These are phyloP conservation scores for Ustilago vetiveriae DNA, from an alignment of 1,284 basidiomycete genomes.

Conservation along the genomic window DNA sequence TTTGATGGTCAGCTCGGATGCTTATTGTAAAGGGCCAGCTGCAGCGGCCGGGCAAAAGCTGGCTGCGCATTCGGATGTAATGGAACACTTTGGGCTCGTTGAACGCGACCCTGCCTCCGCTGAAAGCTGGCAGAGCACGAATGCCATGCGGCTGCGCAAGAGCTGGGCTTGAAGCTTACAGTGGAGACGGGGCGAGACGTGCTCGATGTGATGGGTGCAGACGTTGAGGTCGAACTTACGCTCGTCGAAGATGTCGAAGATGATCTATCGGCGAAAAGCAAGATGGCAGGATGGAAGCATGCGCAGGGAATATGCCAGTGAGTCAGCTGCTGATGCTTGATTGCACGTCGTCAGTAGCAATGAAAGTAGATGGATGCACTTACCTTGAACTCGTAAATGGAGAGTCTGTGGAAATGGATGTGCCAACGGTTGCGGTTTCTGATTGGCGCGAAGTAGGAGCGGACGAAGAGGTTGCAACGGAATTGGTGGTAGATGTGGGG, in stretches of 20 bases:
- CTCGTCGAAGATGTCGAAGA: constrained; percentile 35
- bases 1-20: too few relatives aligned
- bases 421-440: constrained; percentile 19
- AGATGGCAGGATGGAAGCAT: background rate
- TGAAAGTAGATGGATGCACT: background rate
- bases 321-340: background rate
- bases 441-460: constrained; percentile 10
- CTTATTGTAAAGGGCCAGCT: too few relatives aligned
- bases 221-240: constrained; percentile 40
- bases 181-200: constrained; percentile 17
- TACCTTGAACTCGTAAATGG: constrained; percentile 12
- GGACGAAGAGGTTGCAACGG: constrained; percentile 6
- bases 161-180: constrained; percentile 31
- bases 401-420: constrained; percentile 14
- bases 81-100: background rate
- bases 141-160: constrained; percentile 24
- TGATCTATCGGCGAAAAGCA: background rate
- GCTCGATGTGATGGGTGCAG: constrained; percentile 20
- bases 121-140: constrained; percentile 23
- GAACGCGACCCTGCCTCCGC: constrained; percentile 25
- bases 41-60: too few relatives aligned
- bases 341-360: background rate
- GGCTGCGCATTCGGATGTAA: too few relatives aligned
- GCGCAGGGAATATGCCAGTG: background rate
- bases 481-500: constrained; percentile 6